A percentile compares a stretch with the other conserved stretches of the same genome.
phyloP scores from a whole-genome alignment of 257 asterid species.

The Rehmannia glutinosa region DNA sequence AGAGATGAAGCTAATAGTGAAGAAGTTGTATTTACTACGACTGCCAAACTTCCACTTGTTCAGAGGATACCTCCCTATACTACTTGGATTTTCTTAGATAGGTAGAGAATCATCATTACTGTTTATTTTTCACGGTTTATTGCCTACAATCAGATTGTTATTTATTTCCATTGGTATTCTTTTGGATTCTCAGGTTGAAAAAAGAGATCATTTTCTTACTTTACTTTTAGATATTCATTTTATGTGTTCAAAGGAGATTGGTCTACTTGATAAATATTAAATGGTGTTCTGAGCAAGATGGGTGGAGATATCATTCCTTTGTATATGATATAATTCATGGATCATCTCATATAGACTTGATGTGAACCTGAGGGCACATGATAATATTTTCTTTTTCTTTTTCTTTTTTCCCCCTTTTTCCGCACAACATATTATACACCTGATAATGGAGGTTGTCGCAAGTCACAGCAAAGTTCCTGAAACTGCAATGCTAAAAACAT shows the following conservation, averaged over 20 bases:
- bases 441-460: no score
- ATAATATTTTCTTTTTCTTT: background rate
- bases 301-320: background rate
- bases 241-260: background rate
- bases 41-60: constrained; percentile 61
- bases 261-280: background rate
- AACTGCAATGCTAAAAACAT: no score
- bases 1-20: constrained; percentile 46
- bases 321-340: constrained; percentile 3
- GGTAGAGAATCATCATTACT: constrained; percentile 33
- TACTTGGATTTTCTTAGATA: constrained; percentile 88
- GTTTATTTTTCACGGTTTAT: background rate
- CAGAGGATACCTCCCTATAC: constrained; percentile 84
- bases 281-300: background rate
- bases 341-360: no score
- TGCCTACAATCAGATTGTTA: background rate
- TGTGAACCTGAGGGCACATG: no score
- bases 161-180: background rate
- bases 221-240: background rate
- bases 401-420: background rate
- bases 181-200: background rate
- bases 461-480: no score
- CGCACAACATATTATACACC: no score
- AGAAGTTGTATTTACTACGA: constrained; percentile 53
- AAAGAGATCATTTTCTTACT: background rate